A percentile compares a stretch with the other conserved stretches of the same genome.
Evolutionary conservation across 768 basidiomycete genomes (phyloP).

Genomic region (Tricholoma sp.): DNA sequence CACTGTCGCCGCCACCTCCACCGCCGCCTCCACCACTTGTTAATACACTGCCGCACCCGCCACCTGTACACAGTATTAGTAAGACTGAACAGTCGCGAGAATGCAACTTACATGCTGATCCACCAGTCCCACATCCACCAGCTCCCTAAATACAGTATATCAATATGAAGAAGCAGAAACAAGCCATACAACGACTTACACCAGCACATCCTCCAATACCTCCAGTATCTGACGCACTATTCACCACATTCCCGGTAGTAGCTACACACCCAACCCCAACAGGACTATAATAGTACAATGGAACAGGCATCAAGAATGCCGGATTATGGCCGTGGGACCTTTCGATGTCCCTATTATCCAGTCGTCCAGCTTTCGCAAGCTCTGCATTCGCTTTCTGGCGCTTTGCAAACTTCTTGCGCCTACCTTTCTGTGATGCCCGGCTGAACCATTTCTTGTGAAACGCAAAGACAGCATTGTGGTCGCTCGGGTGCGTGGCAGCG

Average conservation of each 20-base stretch:
- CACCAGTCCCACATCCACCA: neutral
- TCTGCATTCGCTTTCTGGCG: slow-evolving; percentile 11
- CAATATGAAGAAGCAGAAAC: neutral
- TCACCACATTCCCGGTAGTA: slow-evolving; percentile 11
- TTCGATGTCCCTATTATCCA: slow-evolving; percentile 8
- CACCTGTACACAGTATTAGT: neutral
- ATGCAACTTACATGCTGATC: neutral
- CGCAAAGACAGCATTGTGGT: slow-evolving; percentile 11
- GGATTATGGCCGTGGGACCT: slow-evolving; percentile 16
- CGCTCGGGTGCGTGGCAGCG: slow-evolving; percentile 47
- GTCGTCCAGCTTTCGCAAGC: slow-evolving; percentile 18
- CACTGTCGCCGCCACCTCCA: neutral
- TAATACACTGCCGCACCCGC: neutral
- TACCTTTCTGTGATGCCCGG: neutral
- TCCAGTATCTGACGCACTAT: slow-evolving; percentile 14
- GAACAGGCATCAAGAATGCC: slow-evolving; percentile 38
- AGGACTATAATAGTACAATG: slow-evolving; percentile 13
- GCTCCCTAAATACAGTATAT: neutral
- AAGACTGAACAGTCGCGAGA: neutral
- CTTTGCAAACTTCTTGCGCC: neutral
- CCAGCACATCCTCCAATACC: slow-evolving; percentile 23
- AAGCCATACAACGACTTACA: slow-evolving; percentile 6
- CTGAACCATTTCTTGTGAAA: neutral
- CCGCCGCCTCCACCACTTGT: neutral
- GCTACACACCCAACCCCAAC: slow-evolving; percentile 18